phyloP scores from a whole-genome alignment of 345 rosid genomes.

The Eucalyptus brandiana region DNA sequence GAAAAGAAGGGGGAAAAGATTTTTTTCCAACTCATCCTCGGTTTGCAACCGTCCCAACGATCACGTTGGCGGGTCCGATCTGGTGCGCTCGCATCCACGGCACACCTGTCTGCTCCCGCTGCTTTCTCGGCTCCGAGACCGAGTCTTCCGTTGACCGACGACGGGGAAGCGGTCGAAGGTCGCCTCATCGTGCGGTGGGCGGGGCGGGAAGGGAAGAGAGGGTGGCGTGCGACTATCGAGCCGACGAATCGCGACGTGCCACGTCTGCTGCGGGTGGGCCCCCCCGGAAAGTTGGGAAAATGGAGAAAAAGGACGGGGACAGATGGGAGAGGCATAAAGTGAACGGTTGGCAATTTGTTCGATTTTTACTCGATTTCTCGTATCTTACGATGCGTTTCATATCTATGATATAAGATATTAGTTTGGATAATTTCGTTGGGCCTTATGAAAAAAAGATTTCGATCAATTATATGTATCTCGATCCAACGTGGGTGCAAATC shows the following conservation, averaged over 20 bases:
- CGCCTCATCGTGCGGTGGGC: neutral
- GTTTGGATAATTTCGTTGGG: neutral
- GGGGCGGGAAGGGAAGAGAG: neutral
- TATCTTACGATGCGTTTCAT: neutral
- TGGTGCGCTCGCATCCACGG: neutral
- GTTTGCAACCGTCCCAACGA: neutral
- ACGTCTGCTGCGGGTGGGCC: accelerated
- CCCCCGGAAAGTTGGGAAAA: neutral
- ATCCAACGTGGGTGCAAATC: neutral
- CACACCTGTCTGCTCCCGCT: neutral
- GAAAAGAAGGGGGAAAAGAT: neutral
- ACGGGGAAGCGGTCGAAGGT: neutral
- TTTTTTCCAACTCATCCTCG: neutral
- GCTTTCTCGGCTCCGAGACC: neutral
- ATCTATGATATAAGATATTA: neutral
- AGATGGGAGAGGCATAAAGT: neutral
- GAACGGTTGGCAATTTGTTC: neutral
- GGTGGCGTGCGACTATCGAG: neutral
- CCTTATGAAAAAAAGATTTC: neutral
- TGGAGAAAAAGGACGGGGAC: neutral
- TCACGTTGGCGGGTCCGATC: constrained; percentile 10
- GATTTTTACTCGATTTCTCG: neutral
- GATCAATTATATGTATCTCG: neutral
- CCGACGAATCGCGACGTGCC: neutral
- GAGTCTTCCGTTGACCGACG: neutral